phyloP scores from a whole-genome alignment of 805 yeast species.

The Osmozyma mogii region DNA sequence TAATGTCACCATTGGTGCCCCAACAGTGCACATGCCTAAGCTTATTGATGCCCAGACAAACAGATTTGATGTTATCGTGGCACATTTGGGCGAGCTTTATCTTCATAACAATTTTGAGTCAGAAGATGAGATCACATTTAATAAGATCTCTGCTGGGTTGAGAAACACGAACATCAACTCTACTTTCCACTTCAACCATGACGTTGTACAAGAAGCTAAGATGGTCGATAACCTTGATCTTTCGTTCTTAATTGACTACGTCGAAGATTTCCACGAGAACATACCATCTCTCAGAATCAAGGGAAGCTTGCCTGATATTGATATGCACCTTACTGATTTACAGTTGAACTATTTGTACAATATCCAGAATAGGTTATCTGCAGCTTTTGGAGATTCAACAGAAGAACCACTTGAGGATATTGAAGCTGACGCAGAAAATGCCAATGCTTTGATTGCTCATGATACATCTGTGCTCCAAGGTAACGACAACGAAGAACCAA shows the following conservation, averaged over 20 bases:
- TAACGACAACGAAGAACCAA: not conserved
- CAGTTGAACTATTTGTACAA: slow-evolving; percentile 55
- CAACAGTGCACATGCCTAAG: slow-evolving; percentile 74
- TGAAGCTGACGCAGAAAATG: slow-evolving; percentile 54
- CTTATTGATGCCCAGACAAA: slow-evolving; percentile 32
- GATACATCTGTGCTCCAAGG: slow-evolving; percentile 4
- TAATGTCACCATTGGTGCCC: slow-evolving; percentile 69
- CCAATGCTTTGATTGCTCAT: slow-evolving; percentile 41
- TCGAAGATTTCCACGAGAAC: slow-evolving; percentile 28
- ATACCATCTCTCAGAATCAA: slow-evolving; percentile 43
- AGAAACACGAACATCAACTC: slow-evolving; percentile 67
- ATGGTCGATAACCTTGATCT: slow-evolving; percentile 63
- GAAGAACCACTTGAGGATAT: slow-evolving; percentile 40
- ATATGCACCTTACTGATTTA: slow-evolving; percentile 60
- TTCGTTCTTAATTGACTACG: slow-evolving; percentile 49
- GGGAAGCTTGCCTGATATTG: slow-evolving; percentile 58
- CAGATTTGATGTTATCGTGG: slow-evolving; percentile 52
- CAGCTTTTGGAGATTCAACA: slow-evolving; percentile 41
- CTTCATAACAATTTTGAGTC: slow-evolving; percentile 52
- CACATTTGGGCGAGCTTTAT: slow-evolving; percentile 76
- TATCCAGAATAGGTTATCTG: slow-evolving; percentile 47
- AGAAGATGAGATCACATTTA: slow-evolving; percentile 27
- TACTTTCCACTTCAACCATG: slow-evolving; percentile 40
- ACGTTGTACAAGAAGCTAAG: slow-evolving; percentile 44
- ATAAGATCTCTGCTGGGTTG: slow-evolving; percentile 60